Percentiles rank a stretch among this genome's conserved stretches.
These are phyloP conservation scores for Schwanniomyces sp. DNA, from an alignment of 805 yeast genomes.

Conservation along the genomic window DNA sequence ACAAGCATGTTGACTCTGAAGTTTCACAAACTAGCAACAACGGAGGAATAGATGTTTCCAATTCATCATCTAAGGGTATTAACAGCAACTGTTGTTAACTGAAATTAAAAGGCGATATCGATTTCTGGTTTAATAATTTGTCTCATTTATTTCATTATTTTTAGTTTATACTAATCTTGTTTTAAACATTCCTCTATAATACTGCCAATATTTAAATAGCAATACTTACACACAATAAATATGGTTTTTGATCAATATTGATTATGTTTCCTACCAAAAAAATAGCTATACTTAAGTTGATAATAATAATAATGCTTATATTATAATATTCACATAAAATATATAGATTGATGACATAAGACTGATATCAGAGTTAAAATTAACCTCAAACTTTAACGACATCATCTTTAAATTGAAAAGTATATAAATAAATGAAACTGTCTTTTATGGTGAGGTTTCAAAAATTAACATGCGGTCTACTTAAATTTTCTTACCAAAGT, in stretches of 20 bases:
- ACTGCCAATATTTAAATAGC: neutral
- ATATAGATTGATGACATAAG: neutral
- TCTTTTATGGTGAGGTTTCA: neutral
- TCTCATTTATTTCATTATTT: neutral
- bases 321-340: neutral
- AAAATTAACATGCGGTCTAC: neutral
- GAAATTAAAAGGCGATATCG: neutral
- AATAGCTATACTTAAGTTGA: too few species aligned
- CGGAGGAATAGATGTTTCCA: constrained; percentile 41
- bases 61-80: constrained; percentile 20
- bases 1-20: constrained; percentile 56
- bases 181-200: neutral
- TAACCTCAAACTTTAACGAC: neutral
- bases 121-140: neutral
- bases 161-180: neutral
- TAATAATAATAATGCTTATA: neutral
- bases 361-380: neutral
- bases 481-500: constrained; percentile 66
- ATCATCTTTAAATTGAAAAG: neutral
- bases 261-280: too few species aligned
- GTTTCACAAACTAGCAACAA: constrained; percentile 22
- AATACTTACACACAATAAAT: neutral
- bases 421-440: neutral
- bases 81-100: constrained; percentile 41
- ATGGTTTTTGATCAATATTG: neutral